Base-by-base conservation (phyloP, 805 yeast species). In the Kregervanrija fluxuum region DNA sequence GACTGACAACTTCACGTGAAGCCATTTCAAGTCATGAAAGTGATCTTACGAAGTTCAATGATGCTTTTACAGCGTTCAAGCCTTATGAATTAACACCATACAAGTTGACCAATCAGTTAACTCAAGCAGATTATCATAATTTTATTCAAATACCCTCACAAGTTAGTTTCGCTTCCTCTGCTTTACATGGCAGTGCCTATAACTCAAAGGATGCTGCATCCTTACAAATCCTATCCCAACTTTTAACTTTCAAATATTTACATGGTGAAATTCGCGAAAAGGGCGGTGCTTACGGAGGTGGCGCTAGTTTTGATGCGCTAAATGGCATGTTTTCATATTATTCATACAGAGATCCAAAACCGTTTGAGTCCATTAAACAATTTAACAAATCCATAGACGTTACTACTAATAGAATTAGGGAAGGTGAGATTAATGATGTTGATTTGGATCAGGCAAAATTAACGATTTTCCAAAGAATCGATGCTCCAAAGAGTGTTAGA, bases 251-350 rank as follows among this genome's bases (percentile, higher is more conserved):
- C 65, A 86, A 85, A 57, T 78, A 85, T 53, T 68, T 93, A 40
- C 99, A 93, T 62, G 77, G 87, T 11, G 95, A 89, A 51, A 80
- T 93, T 34, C 77, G 99, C 52, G 99, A 93, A 59, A 80, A 91
- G 56, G 96, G 96, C 46, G 99, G 99, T 47, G 99, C 99, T 0
- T 93, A 93, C 59, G 99, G 99, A 8, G 98, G 96, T 5, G 99
- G 99, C 4, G 85, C 95, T 4, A 67, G 76, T 8, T 93, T 82
- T 61, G 85, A 82, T 59, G 88, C 91, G 0, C 60, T 86, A 16
- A 87, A 85, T 41, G 98, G 97, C 0, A 55, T 81, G 2, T 78
- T 91, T 56, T 75, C 85, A 32, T 88, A 74, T 66, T 93, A 84
- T 65, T 89, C 98, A 0, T 93, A 91, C 68, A 75, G 99, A 54